Evolutionary conservation across 1,284 basidiomycete genomes (phyloP).

Genomic region (Mrakiaceae sp.): DNA sequence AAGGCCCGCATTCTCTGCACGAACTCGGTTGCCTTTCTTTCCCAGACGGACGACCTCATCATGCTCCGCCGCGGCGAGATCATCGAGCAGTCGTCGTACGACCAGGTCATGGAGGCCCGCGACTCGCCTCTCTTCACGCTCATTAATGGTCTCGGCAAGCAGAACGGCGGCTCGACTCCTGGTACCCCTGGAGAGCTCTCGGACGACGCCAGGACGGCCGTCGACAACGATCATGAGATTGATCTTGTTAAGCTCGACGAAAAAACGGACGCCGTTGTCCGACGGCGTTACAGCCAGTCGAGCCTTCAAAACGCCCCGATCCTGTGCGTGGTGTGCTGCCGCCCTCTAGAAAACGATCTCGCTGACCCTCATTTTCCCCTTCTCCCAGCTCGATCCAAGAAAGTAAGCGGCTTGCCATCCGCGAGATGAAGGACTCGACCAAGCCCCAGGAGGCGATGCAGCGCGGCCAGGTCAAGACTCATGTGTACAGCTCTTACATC

Average conservation of each 20-base stretch:
- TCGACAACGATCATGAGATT: constrained; percentile 20
- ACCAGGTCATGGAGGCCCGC: constrained; percentile 47
- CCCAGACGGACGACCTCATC: constrained; percentile 64
- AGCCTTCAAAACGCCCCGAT: too few species aligned
- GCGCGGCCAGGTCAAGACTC: constrained; percentile 65
- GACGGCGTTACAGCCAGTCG: too few species aligned
- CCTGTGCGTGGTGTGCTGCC: too few species aligned
- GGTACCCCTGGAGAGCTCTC: constrained; percentile 4
- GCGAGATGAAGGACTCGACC: constrained; percentile 34
- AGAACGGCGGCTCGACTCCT: constrained; percentile 8
- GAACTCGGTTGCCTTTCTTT: constrained; percentile 75
- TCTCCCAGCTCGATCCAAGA: constrained; percentile 27
- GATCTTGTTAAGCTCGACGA: constrained; percentile 26
- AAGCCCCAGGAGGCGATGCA: constrained; percentile 65
- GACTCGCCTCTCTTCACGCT: constrained; percentile 14
- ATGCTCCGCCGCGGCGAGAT: constrained; percentile 77
- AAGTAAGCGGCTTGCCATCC: constrained; percentile 33
- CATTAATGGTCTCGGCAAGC: constrained; percentile 16
- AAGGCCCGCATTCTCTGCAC: constrained; percentile 85
- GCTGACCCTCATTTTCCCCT: neutral
- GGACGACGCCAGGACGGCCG: constrained; percentile 27
- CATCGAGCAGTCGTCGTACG: constrained; percentile 63
- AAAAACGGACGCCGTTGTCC: constrained; percentile 19
- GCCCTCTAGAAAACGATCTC: too few species aligned
- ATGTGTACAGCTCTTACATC: constrained; percentile 69